Percentiles rank a stretch among this genome's conserved stretches.
These are phyloP conservation scores for Botryotinia globosa DNA, from an alignment of 2,329 filamentous ascomycete genomes.

Conservation along the genomic window DNA sequence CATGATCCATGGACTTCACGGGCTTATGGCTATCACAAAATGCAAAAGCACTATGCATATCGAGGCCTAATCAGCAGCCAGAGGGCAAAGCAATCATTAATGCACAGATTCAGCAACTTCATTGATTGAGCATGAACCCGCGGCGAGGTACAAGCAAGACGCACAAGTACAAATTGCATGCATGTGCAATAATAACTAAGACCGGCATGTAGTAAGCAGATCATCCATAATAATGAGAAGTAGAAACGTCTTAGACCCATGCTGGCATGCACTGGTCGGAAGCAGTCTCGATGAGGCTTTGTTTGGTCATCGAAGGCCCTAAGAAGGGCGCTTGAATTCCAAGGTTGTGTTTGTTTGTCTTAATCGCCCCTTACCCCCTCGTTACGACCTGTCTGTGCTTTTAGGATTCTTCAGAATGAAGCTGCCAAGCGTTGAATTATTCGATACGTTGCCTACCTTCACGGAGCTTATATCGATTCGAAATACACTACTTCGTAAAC, in stretches of 20 bases:
- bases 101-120: constrained; percentile 4
- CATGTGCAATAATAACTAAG: constrained; percentile 15
- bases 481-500: not conserved
- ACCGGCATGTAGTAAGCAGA: constrained; percentile 20
- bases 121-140: constrained; percentile 6
- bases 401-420: constrained; percentile 9
- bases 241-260: constrained; percentile 34
- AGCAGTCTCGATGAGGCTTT: constrained; percentile 10
- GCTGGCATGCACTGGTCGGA: constrained; percentile 14
- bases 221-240: constrained; percentile 20
- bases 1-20: not conserved
- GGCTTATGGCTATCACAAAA: constrained; percentile 7
- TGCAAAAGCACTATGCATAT: constrained; percentile 6
- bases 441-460: not conserved
- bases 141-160: constrained; percentile 11
- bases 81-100: constrained; percentile 11
- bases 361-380: not conserved
- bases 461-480: constrained; percentile 5
- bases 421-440: constrained; percentile 1
- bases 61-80: constrained; percentile 17
- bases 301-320: constrained; percentile 17
- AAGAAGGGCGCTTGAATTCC: constrained; percentile 21
- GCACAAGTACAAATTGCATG: constrained; percentile 21
- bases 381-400: constrained; percentile 11
- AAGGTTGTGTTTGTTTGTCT: constrained; percentile 14